phyloP scores from a whole-genome alignment of 2,329 filamentous ascomycete species.

The Lithohypha guttulata region DNA sequence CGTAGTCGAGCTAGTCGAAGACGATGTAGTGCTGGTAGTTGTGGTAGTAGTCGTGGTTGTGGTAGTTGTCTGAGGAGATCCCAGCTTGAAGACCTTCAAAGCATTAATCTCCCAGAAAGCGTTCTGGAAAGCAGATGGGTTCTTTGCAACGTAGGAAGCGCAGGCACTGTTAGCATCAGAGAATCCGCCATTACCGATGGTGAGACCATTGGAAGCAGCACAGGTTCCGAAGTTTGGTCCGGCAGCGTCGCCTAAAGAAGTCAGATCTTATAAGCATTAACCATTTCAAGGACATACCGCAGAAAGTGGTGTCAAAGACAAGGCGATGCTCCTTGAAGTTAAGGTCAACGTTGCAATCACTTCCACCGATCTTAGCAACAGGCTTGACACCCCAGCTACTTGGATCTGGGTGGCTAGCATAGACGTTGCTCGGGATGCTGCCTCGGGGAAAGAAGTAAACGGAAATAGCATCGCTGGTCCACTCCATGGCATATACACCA shows the following conservation, averaged over 20 bases:
- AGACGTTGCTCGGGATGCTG: constrained; percentile 36
- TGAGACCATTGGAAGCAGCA: constrained; percentile 38
- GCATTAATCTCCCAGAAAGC: constrained; percentile 67
- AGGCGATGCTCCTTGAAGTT: constrained; percentile 33
- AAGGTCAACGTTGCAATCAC: constrained; percentile 29
- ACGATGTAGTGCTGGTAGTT: not conserved
- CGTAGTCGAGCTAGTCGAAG: not conserved
- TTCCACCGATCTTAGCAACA: constrained; percentile 30
- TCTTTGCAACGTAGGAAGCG: constrained; percentile 57
- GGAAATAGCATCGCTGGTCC: constrained; percentile 60
- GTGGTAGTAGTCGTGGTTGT: not conserved
- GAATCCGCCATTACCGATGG: too few species aligned
- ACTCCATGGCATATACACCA: constrained; percentile 65
- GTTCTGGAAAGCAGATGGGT: constrained; percentile 56
- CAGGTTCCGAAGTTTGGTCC: constrained; percentile 45
- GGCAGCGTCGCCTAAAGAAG: too few species aligned
- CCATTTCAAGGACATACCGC: constrained; percentile 47
- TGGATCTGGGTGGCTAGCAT: constrained; percentile 20
- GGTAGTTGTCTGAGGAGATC: constrained; percentile 5
- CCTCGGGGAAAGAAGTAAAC: constrained; percentile 51
- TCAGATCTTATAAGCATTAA: too few species aligned
- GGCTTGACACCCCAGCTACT: constrained; percentile 40
- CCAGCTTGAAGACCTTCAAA: constrained; percentile 48
- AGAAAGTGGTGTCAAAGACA: constrained; percentile 45
- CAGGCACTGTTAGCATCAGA: too few species aligned